Evolutionary conservation across 352 stramenopile genomes (phyloP), one percentile per base, ranked within the genome.

Genomic region (Pythium biforme): DNA sequence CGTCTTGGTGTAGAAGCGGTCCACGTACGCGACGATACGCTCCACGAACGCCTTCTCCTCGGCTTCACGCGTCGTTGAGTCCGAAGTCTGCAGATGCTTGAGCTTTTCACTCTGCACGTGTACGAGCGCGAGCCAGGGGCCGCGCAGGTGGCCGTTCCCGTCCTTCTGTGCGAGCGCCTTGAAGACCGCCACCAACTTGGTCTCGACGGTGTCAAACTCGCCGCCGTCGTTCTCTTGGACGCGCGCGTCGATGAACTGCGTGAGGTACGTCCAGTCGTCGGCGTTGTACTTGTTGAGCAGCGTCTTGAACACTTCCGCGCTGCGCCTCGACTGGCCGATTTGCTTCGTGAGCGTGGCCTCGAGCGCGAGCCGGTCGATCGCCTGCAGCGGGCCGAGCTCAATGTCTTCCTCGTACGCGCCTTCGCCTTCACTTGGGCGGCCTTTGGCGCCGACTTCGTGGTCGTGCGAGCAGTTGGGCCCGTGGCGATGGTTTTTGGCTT

Each of bases 201-300:
- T 59, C 19, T 70, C 60, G 1, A 86, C 62, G 1, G 41, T 14
- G 20, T 41, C 11, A 9, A 69, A 58, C 19, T 59, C 47, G 23
- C 47, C 54, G 23, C 55, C 70, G 17, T 56, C 62, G 40, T 66
- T 68, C 20, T 82, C 57, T 34, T 83, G 39, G 22, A 92, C 81
- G 40, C 68, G 68, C 25, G 77, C 79, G 23, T 63, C 69, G 29
- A 92, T 80, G 55, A 83, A 90, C 22, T 83, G 75, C 17, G 75
- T 81, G 23, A 92, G 70, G 71, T 92, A 93, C 10, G 74, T 83
- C 86, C 86, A 95, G 69, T 95, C 86, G 59, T 95, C 86, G 0
- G 77, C 81, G 60, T 92, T 91, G 64, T 77, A 87, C 19, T 86
- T 61, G 59, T 87, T 76, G 27, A 95, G 62, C 29, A 93, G 71